Evolutionary conservation across 495 filamentous ascomycete species (phyloP), one percentile per base, ranked within the genome.

Genomic region (Parathielavia appendiculata): DNA sequence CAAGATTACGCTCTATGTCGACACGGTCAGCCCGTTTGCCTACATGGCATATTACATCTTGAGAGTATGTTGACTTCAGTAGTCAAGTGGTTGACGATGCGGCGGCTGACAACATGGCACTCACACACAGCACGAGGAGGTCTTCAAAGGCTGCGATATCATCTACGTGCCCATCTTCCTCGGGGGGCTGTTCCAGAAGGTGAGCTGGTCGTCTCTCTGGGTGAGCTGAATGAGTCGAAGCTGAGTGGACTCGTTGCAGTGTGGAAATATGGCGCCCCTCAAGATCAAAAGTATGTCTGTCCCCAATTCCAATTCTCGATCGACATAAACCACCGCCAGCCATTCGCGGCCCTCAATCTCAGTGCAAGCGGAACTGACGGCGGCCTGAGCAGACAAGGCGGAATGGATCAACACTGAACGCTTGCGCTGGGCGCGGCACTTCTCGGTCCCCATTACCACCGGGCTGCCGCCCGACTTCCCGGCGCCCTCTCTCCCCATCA

Each of bases 1-100:
- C 19, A 81, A 84, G 69, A 77, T 90, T 43, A 84, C 77, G 0
- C 75, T 89, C 44, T 89, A 84, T 65, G 59, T 89, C 36, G 87
- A 89, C 69, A 78, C 84, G 34, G 80, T 90, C 32, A 85, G 81
- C 65, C 87, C 87, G 8, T 90, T 91, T 65, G 81, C 80, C 0
- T 89, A 88, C 55, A 73, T 83, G 61, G 87, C 83, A 2, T 91
- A 83, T 63, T 77, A 87, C 64, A 71, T 88, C 5, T 63, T 85
- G 44, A 73, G 73, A 55, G 86, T 85, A 69, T 56, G 80, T 61
- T 71, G 36, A 12, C 7, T 26, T n/a, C 20, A 48, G 57, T 52
- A n/a, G 20, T 49, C 16, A 20, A 2, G 35, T 1, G 26, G 16
- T 22, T 55, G 13, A 26, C 40, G 36, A 30, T 30, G 3, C 26